Evolutionary conservation across 768 basidiomycete genomes (phyloP).

Genomic region (Agrocybe chaxingu): DNA sequence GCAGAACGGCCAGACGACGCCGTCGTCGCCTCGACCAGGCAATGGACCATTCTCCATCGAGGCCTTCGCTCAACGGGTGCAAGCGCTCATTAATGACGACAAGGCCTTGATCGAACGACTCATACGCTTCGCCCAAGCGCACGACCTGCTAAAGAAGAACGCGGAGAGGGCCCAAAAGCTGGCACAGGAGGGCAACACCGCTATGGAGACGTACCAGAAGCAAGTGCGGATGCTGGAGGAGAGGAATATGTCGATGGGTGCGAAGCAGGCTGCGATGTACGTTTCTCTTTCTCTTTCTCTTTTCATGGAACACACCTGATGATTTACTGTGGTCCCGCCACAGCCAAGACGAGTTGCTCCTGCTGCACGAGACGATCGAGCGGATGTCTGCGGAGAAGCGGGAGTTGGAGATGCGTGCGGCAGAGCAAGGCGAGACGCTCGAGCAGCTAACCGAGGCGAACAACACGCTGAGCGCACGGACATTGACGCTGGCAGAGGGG

Average conservation of each 20-base stretch:
- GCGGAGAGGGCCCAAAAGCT: constrained; percentile 90
- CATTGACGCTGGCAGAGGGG: constrained; percentile 69
- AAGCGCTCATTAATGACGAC: constrained; percentile 81
- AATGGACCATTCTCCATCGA: constrained; percentile 64
- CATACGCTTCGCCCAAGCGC: constrained; percentile 82
- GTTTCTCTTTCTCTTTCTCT: constrained; percentile 19
- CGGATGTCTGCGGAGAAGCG: constrained; percentile 59
- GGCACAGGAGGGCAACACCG: constrained; percentile 74
- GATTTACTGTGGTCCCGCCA: neutral
- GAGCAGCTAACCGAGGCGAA: constrained; percentile 78
- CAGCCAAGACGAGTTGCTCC: constrained; percentile 66
- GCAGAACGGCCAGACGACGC: constrained; percentile 8
- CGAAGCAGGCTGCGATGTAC: constrained; percentile 57
- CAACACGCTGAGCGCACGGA: constrained; percentile 67
- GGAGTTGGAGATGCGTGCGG: constrained; percentile 63
- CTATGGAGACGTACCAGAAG: constrained; percentile 87
- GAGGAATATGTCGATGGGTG: constrained; percentile 51
- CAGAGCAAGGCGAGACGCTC: constrained; percentile 72
- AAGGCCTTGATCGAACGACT: constrained; percentile 80
- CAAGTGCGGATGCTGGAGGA: constrained; percentile 82
- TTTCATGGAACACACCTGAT: neutral
- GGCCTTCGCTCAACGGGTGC: constrained; percentile 73
- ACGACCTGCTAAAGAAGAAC: constrained; percentile 89
- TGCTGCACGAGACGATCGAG: constrained; percentile 61
- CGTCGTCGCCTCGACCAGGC: constrained; percentile 20